These are phyloP conservation scores for Pseudonectria buxi DNA, from an alignment of 2,329 filamentous ascomycete genomes.

Conservation along the genomic window DNA sequence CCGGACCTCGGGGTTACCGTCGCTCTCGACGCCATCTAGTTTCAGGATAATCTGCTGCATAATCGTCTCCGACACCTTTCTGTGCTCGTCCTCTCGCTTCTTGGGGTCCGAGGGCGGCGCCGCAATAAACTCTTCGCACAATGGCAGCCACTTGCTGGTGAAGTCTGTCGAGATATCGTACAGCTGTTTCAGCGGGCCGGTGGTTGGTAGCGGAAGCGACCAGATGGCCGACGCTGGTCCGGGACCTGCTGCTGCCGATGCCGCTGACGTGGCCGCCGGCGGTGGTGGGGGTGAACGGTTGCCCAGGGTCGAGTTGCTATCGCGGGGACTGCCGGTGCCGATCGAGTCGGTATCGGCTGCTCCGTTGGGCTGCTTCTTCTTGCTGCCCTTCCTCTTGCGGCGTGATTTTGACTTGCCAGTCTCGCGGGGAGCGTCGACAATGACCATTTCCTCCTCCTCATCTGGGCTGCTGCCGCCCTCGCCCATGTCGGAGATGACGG, in stretches of 20 bases:
- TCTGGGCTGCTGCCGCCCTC: conserved; percentile 33
- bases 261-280: conserved; percentile 3
- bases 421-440: conserved; percentile 34
- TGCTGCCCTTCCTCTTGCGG: conserved; percentile 37
- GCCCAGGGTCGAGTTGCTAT: conserved; percentile 36
- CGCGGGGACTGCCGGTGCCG: conserved; percentile 37
- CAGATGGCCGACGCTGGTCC: conserved; percentile 18
- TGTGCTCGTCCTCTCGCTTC: conserved; percentile 67
- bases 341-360: conserved; percentile 30
- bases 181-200: conserved; percentile 47
- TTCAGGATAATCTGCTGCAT: conserved; percentile 72
- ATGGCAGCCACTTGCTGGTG: conserved; percentile 55
- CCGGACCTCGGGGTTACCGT: conserved; percentile 60
- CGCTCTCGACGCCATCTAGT: conserved; percentile 68
- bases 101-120: conserved; percentile 58
- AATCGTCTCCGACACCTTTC: conserved; percentile 67
- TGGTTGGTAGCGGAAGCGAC: conserved; percentile 25
- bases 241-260: no score
- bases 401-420: conserved; percentile 32
- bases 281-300: conserved; percentile 14
- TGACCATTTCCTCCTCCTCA: conserved; percentile 38
- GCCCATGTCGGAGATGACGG: conserved; percentile 34
- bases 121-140: conserved; percentile 54
- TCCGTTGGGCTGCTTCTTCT: conserved; percentile 20
- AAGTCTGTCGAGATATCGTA: conserved; percentile 61